phyloP scores from a whole-genome alignment of 2,329 filamentous ascomycete genomes.

The Pseudopyrenochaeta lycopersici region DNA sequence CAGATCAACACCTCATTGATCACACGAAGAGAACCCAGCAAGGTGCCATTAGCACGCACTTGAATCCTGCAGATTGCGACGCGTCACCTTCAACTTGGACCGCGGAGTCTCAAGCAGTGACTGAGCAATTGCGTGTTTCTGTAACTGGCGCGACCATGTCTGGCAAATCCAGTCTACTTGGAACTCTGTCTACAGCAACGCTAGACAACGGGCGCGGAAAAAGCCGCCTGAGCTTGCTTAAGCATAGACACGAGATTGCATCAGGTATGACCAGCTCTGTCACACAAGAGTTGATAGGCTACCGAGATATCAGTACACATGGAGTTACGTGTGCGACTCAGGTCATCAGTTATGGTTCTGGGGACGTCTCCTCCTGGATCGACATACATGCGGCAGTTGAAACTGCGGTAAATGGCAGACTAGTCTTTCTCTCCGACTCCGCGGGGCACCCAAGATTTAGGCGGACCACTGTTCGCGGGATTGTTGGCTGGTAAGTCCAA shows the following conservation, averaged over 20 bases:
- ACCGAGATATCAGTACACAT: slow-evolving; percentile 54
- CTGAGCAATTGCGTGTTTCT: slow-evolving; percentile 81
- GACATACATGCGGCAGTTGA: slow-evolving; percentile 87
- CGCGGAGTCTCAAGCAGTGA: slow-evolving; percentile 12
- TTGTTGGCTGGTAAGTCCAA: slow-evolving; percentile 79
- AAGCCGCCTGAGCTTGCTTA: slow-evolving; percentile 85
- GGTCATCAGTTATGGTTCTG: slow-evolving; percentile 84
- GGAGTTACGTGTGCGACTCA: slow-evolving; percentile 34
- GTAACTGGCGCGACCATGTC: slow-evolving; percentile 89
- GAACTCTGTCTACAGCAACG: slow-evolving; percentile 85
- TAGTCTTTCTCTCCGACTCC: slow-evolving; percentile 91
- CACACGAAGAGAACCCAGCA: slow-evolving; percentile 20
- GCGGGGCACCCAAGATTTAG: slow-evolving; percentile 90
- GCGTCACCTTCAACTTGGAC: neutral
- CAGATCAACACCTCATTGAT: slow-evolving; percentile 52
- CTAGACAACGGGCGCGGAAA: slow-evolving; percentile 93
- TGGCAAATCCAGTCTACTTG: slow-evolving; percentile 90
- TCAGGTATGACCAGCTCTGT: slow-evolving; percentile 95
- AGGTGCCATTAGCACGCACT: neutral
- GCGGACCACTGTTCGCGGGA: slow-evolving; percentile 84
- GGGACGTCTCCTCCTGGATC: slow-evolving; percentile 90
- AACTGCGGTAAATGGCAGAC: slow-evolving; percentile 72
- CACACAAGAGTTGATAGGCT: slow-evolving; percentile 91
- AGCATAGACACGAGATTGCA: slow-evolving; percentile 90
- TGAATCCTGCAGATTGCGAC: neutral